Base-by-base conservation (phyloP, 192 early-diverging fungal genomes). In the Backusella morwellensis region DNA sequence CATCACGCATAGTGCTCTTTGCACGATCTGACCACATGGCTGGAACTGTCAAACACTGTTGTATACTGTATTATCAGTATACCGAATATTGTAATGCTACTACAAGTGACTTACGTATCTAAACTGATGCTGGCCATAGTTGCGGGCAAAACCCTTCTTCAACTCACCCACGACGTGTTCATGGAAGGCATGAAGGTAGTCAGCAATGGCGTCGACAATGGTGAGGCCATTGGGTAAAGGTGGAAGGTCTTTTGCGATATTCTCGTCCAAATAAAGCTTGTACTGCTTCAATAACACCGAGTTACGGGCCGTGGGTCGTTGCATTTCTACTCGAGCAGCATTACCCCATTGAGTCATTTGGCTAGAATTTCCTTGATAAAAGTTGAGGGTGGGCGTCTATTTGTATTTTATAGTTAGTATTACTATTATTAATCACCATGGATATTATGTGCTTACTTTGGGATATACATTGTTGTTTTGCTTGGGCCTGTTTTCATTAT, bases 11-110 rank as follows among this genome's bases (percentile, higher is more conserved):
- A 35, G 81, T 81, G 4, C 79, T 84, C 81, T 86, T 88, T 26
- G 86, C 86, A 32, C 81, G 67, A 72, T 87, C 86, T 12, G 84
- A 83, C 86, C 86, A 87, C 84, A 85, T 87, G 75, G 86, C 86
- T 40, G 86, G 86, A 0, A 87, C 84, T 6, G 86, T 87, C 70
- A 87, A 77, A 47, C 70, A 71, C 70, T 71, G 7, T 66, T 66
- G 11, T 66, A 11, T 32, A 40, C 9, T 40, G 11, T 8, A 38
- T 38, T 38, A 38, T 38, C 0, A 38, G 38, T 38, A 38, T 38
- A 1, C 0, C 32, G 32, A 3, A 32, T 32, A 32, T 32, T 32
- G 3, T 3, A 32, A 32, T 32, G 32, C 32, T 32, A 32, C 32
- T 32, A 32, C 32, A 32, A 32, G 32, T 3, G 32, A 32, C 83